Evolutionary conservation across 345 rosid genomes (phyloP), one percentile per base, ranked within the genome.

Genomic region (Arabidopsis suecica): DNA sequence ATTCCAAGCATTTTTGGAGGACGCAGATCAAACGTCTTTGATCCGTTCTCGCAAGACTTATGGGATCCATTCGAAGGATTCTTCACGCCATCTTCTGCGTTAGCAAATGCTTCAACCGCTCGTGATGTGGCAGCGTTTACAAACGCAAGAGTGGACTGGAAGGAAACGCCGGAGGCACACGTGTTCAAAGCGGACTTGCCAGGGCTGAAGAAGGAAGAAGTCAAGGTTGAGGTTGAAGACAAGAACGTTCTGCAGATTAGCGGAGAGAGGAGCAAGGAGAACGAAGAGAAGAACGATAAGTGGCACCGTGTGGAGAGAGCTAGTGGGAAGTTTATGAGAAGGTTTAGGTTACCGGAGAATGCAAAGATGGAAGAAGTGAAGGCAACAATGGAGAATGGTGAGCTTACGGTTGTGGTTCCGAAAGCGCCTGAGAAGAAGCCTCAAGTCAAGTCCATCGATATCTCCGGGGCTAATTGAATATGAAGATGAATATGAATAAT

Each of bases 371-470:
- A 83, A 10, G 78, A 82, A 66, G 79, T 84, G 9, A 87, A 83
- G 47, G 88, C 90, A 0, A 78, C 72, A 1, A 83, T 83, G 88
- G 88, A 85, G 80, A 85, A 82, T 18, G 88, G 91, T 37, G 86
- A 83, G 67, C 88, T 87, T 23, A 78, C 82, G 0, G 75, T 87
- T 13, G 60, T 44, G 40, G 83, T 85, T 30, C 87, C 88, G 0
- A 83, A 82, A 55, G 73, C 64, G 56, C 75, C 77, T 45, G 82
- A 58, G 71, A 73, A 79, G 79, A 79, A 74, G 55, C 71, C 81
- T 41, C 65, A 66, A 7, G 82, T 83, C 3, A 88, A 79, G 84
- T 66, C 87, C 1, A 79, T 85, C 7, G 87, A 87, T n/a, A 85
- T 88, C 54, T 79, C 84, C 6, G 18, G 18, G 82, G 85, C 41